Base-by-base conservation (phyloP, 1,284 basidiomycete species). In the Melampsora larici-populina region DNA sequence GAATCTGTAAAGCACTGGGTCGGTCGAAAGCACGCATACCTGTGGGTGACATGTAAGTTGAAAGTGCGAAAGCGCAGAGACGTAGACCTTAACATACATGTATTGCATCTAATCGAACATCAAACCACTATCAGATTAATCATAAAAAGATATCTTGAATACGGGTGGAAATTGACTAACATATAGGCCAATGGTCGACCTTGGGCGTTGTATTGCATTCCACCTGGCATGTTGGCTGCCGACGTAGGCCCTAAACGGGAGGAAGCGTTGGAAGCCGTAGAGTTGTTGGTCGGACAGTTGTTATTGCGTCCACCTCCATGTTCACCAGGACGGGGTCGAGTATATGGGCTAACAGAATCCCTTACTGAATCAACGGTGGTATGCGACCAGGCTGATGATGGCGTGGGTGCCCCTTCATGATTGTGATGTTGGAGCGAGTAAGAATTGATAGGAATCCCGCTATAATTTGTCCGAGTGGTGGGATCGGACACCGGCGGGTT, bases 201-300 rank as follows among this genome's bases (percentile, higher is more conserved):
- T 63, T 76, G 73, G 36, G 73, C 73, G 55, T 76, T 76, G 36
- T 76, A 76, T 69, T 76, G 73, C 66, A 76, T 76, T 36, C 65
- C 46, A 49, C 64, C 73, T 9, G 73, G 63, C 58, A 36, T 63
- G 58, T 74, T 63, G 36, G 31, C 63, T n/a, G 63, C 60, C 5
- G 63, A 43, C 1, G 40, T 43, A 43, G 40, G 40, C 40, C 40
- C 40, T 9, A 11, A 43, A 43, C 40, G 40, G 4, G 36, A 36
- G 36, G 36, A 36, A 8, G 58, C 46, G 51, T 74, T 67, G 43
- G 63, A 66, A 63, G 11, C 33, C 51, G 26, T 74, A 4, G 62
- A 40, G 18, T 74, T 46, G 43, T 74, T 46, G 62, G 58, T 63
- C 43, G 72, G 24, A 36, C 72, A 63, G 31, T 63, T 66, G 43